phyloP scores from a whole-genome alignment of 495 filamentous ascomycete species.

The Aspergillus olivimuriae region DNA sequence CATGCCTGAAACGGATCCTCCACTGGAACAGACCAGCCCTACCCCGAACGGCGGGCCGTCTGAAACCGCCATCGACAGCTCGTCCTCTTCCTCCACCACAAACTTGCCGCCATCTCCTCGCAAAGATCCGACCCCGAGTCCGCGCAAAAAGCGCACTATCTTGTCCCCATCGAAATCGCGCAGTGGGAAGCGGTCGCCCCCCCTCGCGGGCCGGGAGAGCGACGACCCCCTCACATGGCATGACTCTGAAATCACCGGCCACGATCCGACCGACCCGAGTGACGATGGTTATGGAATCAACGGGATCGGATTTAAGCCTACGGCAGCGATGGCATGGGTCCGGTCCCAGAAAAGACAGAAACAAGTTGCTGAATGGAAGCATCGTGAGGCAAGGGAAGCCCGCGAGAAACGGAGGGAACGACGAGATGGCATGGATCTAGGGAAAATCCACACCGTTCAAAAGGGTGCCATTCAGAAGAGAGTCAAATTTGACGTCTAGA shows the following conservation, averaged over 20 bases:
- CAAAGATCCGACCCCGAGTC: slow-evolving; percentile 14
- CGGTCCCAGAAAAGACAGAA: slow-evolving; percentile 67
- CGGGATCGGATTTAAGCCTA: slow-evolving; percentile 88
- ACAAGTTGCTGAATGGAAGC: slow-evolving; percentile 80
- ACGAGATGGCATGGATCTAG: slow-evolving; percentile 38
- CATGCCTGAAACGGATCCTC: slow-evolving; percentile 18
- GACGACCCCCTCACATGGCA: slow-evolving; percentile 66
- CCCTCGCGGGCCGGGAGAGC: slow-evolving; percentile 30
- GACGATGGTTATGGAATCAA: slow-evolving; percentile 80
- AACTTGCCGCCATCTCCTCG: slow-evolving; percentile 10
- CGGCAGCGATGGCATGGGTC: slow-evolving; percentile 71
- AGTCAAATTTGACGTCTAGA: slow-evolving; percentile 39
- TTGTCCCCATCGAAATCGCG: slow-evolving; percentile 21
- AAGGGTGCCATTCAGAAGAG: slow-evolving; percentile 34
- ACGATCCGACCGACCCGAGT: slow-evolving; percentile 64
- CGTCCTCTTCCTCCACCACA: neutral
- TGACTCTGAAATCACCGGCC: slow-evolving; percentile 77
- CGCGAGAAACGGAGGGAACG: slow-evolving; percentile 65
- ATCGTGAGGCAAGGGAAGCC: slow-evolving; percentile 77
- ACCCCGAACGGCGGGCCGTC: neutral
- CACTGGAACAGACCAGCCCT: neutral
- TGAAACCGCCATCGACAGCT: neutral
- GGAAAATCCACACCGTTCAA: slow-evolving; percentile 26
- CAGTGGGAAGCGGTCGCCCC: slow-evolving; percentile 39
- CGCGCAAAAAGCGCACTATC: slow-evolving; percentile 22